Conservation (phyloP, 805 yeast species). For the Ascoidea asiatica region DNA sequence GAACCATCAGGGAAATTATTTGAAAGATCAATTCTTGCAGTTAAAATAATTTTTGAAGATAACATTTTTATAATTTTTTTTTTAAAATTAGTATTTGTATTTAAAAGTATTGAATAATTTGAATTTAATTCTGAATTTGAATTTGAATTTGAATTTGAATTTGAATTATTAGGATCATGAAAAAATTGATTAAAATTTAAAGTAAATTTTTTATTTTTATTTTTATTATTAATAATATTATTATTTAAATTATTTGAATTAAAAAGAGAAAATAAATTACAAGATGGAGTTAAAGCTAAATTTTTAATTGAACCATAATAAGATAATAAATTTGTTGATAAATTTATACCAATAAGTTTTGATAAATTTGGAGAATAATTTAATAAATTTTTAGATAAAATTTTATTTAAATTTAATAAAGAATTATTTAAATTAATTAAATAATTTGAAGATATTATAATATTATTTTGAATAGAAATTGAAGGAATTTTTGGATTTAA, state of each 20-base stretch:
- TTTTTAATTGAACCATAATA: constrained; percentile 55
- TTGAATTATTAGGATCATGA: constrained; percentile 31
- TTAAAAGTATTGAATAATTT: too few species aligned
- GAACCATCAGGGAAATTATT: constrained; percentile 28
- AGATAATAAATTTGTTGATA: constrained; percentile 63
- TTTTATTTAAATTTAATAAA: constrained; percentile 30
- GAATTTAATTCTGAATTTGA: too few species aligned
- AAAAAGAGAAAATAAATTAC: constrained; percentile 63
- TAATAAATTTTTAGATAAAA: constrained; percentile 42
- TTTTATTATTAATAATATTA: constrained; percentile 40
- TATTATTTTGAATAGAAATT: background rate
- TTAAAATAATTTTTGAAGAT: constrained; percentile 67
- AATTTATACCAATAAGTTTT: constrained; percentile 54
- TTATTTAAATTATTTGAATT: constrained; percentile 51
- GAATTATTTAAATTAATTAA: constrained; percentile 31
- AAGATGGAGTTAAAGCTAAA: constrained; percentile 60
- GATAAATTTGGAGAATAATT: constrained; percentile 71
- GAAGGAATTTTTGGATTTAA: constrained; percentile 5
- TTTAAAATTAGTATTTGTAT: constrained; percentile 46
- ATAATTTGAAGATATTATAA: constrained; percentile 26
- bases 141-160: too few species aligned
- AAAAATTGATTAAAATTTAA: too few species aligned
- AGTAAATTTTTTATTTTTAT: too few species aligned
- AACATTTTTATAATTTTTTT: constrained; percentile 66
- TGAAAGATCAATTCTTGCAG: constrained; percentile 69